Percentiles rank a stretch among this genome's conserved stretches.
Evolutionary conservation across 192 early-diverging fungal species (phyloP).

Genomic region (Rhizophlyctis rosea): DNA sequence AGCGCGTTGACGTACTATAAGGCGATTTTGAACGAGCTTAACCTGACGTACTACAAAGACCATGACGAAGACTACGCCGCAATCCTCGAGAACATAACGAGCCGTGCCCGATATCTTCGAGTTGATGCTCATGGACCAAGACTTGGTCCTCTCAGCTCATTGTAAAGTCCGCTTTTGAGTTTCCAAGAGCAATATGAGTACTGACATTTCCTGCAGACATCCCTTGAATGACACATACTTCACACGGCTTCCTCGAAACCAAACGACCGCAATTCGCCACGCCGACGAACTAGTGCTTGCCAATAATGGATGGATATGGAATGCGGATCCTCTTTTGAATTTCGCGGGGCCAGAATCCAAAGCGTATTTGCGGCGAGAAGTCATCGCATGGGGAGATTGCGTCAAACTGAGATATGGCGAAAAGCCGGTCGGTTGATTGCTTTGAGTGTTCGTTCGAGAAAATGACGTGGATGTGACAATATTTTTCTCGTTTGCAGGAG

Average conservation of each 20-base stretch:
- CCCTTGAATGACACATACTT: conserved; percentile 97
- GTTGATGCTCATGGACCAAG: conserved; percentile 86
- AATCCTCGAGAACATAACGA: conserved; percentile 71
- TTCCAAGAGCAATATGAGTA: no score
- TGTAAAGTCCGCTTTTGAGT: no score
- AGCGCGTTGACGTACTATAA: conserved; percentile 48
- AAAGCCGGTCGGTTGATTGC: conserved; percentile 41
- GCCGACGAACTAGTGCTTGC: conserved; percentile 74
- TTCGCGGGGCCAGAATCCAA: conserved; percentile 86
- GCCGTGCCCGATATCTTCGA: conserved; percentile 78
- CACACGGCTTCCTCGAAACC: conserved; percentile 70
- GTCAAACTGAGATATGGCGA: conserved; percentile 96
- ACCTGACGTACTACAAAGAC: conserved; percentile 78
- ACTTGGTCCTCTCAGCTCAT: conserved; percentile 73
- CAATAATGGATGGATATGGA: conserved; percentile 93
- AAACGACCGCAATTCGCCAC: conserved; percentile 49
- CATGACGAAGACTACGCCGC: conserved; percentile 75
- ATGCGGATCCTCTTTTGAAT: conserved; percentile 82
- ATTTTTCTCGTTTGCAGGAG: conserved; percentile 29
- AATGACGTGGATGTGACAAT: not conserved
- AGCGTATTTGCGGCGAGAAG: conserved; percentile 90
- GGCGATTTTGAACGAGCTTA: conserved; percentile 78
- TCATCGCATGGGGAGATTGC: conserved; percentile 99
- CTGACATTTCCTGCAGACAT: conserved; percentile 66
- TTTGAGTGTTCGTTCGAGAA: not conserved